Conservation (phyloP, 2,329 filamentous ascomycete species). For the Hymenoscyphus fraxineus region DNA sequence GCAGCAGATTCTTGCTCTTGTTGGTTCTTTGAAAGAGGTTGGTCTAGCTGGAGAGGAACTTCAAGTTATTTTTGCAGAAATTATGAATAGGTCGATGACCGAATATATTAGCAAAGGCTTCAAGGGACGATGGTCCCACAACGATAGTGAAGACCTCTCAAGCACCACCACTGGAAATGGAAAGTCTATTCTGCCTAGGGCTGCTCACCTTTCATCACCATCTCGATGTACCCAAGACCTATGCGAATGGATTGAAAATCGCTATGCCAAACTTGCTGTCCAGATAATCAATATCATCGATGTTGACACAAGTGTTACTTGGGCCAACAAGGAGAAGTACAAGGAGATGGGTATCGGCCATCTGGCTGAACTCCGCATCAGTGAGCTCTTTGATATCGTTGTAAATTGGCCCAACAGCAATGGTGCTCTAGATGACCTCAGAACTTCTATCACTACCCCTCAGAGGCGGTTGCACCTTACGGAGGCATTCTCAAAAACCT, state of each 20-base stretch:
- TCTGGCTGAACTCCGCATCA: slow-evolving; percentile 64
- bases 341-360: slow-evolving; percentile 66
- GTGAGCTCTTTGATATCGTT: slow-evolving; percentile 75
- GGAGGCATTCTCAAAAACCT: slow-evolving; percentile 60
- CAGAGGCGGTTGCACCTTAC: slow-evolving; percentile 68
- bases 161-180: slow-evolving; percentile 3
- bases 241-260: slow-evolving; percentile 63
- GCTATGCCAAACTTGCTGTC: slow-evolving; percentile 61
- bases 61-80: slow-evolving; percentile 67
- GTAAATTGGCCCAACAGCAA: slow-evolving; percentile 68
- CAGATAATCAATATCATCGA: slow-evolving; percentile 50
- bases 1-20: slow-evolving; percentile 51
- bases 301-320: slow-evolving; percentile 40
- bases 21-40: slow-evolving; percentile 58
- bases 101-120: slow-evolving; percentile 60
- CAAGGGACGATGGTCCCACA: slow-evolving; percentile 54
- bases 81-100: slow-evolving; percentile 64
- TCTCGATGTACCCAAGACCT: slow-evolving; percentile 57
- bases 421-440: slow-evolving; percentile 70
- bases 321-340: slow-evolving; percentile 62
- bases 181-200: slow-evolving; percentile 31
- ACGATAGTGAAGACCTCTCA: neutral
- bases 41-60: slow-evolving; percentile 67
- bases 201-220: slow-evolving; percentile 37
- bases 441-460: slow-evolving; percentile 64